These are phyloP conservation scores for Candida maesae DNA, from an alignment of 805 yeast genomes.

Conservation along the genomic window DNA sequence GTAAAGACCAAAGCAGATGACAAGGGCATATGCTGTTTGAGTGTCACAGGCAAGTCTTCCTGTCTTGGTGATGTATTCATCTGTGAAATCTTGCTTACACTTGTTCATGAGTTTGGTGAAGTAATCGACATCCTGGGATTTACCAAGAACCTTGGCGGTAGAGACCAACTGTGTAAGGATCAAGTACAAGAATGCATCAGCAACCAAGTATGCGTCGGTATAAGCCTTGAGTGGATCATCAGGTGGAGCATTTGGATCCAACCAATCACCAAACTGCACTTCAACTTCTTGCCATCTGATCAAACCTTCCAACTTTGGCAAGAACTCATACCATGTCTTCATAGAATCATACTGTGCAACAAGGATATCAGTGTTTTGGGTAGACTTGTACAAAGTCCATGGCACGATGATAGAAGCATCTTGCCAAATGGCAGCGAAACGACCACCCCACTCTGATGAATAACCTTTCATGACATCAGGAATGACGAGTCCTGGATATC, in stretches of 20 bases:
- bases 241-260: conserved; percentile 22
- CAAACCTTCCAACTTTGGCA: conserved; percentile 15
- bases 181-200: conserved; percentile 18
- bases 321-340: conserved; percentile 20
- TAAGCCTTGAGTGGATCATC: conserved; percentile 15
- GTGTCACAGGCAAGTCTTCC: conserved; percentile 13
- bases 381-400: conserved; percentile 13
- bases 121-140: conserved; percentile 6
- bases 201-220: conserved; percentile 19
- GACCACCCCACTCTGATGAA: conserved; percentile 13
- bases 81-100: conserved; percentile 14
- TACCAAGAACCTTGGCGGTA: conserved; percentile 8
- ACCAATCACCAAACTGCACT: conserved; percentile 19
- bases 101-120: conserved; percentile 2
- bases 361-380: conserved; percentile 12
- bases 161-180: conserved; percentile 13
- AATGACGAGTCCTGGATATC: conserved; percentile 17
- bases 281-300: conserved; percentile 15
- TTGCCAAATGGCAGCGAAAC: conserved; percentile 19
- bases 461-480: conserved; percentile 16
- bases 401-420: conserved; percentile 21
- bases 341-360: conserved; percentile 17
- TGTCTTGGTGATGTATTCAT: conserved; percentile 10
- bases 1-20: conserved; percentile 13
- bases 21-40: conserved; percentile 19